Evolutionary conservation across 768 basidiomycete genomes (phyloP).

Genomic region (Termitomyces sp.): DNA sequence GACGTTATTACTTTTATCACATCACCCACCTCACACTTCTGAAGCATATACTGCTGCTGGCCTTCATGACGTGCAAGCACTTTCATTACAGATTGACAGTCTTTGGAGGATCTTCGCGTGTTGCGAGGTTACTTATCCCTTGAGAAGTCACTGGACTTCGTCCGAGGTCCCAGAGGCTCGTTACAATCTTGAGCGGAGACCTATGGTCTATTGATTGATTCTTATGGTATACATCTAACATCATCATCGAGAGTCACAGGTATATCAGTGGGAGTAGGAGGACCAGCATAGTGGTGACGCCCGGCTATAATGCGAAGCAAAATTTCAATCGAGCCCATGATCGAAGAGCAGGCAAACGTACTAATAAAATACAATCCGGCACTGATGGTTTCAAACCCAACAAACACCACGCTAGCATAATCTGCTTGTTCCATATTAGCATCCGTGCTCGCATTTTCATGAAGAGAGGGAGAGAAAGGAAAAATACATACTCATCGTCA

Average conservation of each 20-base stretch:
- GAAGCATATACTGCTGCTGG: too few relatives aligned
- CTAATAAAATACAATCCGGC: conserved; percentile 57
- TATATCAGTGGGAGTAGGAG: conserved; percentile 25
- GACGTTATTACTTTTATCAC: too few relatives aligned
- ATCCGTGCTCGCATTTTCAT: not conserved
- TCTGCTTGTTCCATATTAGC: conserved; percentile 29
- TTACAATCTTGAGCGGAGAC: not conserved
- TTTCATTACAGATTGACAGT: too few relatives aligned
- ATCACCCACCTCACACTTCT: too few relatives aligned
- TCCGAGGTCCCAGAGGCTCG: too few relatives aligned
- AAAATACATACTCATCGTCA: conserved; percentile 38
- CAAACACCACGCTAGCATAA: conserved; percentile 65
- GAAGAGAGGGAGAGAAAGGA: too few relatives aligned
- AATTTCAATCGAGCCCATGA: not conserved
- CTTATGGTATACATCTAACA: not conserved
- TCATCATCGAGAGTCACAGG: not conserved
- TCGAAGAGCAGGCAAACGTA: conserved; percentile 21
- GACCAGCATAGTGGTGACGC: conserved; percentile 36
- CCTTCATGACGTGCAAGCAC: too few relatives aligned
- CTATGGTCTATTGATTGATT: not conserved
- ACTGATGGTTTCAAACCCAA: conserved; percentile 54
- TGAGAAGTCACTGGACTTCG: too few relatives aligned
- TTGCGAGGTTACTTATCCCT: too few relatives aligned
- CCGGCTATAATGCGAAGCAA: conserved; percentile 29
- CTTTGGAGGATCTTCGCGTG: too few relatives aligned